Evolutionary conservation across 306 rosid genomes (phyloP).

Genomic region (Lotus japonicus): DNA sequence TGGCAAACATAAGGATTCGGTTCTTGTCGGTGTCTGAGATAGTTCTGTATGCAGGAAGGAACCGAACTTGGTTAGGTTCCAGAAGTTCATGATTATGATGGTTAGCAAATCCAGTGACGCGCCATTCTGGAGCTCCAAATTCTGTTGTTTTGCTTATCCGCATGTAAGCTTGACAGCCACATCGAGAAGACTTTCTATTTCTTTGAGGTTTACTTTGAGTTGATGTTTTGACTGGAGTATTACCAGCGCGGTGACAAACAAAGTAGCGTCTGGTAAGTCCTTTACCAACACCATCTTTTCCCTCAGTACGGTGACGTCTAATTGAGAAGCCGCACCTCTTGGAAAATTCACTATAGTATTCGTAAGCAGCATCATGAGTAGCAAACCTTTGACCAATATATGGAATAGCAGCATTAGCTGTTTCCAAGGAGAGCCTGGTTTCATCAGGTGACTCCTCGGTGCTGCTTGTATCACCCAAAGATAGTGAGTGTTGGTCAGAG

Average conservation of each 20-base stretch:
- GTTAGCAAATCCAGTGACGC: conserved; percentile 88
- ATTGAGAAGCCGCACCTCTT: conserved; percentile 85
- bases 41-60: conserved; percentile 94
- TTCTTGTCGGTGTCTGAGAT: conserved; percentile 80
- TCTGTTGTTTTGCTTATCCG: conserved; percentile 86
- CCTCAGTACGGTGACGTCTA: conserved; percentile 90
- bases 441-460: conserved; percentile 76
- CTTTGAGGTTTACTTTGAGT: conserved; percentile 82
- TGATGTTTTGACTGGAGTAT: conserved; percentile 69
- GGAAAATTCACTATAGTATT: conserved; percentile 80
- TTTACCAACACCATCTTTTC: conserved; percentile 92
- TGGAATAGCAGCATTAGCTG: conserved; percentile 40
- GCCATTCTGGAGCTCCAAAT: conserved; percentile 84
- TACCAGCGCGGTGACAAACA: conserved; percentile 95
- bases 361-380: conserved; percentile 90
- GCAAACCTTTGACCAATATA: conserved; percentile 83
- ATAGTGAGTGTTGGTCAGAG: conserved; percentile 73
- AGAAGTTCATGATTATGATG: conserved; percentile 89
- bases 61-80: conserved; percentile 96
- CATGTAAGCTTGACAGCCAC: conserved; percentile 94
- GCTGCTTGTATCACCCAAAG: conserved; percentile 80
- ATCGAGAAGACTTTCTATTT: conserved; percentile 86
- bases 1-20: conserved; percentile 89
- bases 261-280: conserved; percentile 95
- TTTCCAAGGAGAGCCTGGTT: conserved; percentile 65